These are phyloP conservation scores for Gnaphalium uliginosum DNA, from an alignment of 129 eudicot genomes.

Conservation along the genomic window DNA sequence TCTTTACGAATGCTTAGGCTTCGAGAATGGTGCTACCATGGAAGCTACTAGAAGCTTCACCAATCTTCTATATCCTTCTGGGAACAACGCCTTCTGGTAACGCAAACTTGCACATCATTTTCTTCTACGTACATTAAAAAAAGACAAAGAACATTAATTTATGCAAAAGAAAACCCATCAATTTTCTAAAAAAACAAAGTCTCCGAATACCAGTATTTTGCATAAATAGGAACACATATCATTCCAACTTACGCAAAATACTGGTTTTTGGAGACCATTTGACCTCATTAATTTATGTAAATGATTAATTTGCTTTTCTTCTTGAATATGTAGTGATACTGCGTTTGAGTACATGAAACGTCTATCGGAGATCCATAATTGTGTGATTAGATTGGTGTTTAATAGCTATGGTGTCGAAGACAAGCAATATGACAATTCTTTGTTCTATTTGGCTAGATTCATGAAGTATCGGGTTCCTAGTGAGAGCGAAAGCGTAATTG, in stretches of 20 bases:
- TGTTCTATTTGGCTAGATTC: conserved; percentile 29
- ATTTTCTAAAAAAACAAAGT: no score
- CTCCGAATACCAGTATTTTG: no score
- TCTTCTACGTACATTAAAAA: no score
- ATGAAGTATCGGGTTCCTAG: conserved; percentile 30
- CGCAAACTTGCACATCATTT: neutral
- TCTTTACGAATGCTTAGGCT: conserved; percentile 61
- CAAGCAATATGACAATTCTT: conserved; percentile 1
- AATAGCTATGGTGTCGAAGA: conserved; percentile 33
- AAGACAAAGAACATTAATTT: no score
- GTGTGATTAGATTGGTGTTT: conserved; percentile 35
- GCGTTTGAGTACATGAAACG: conserved; percentile 30
- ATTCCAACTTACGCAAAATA: no score
- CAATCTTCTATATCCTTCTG: conserved; percentile 60
- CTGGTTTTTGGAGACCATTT: no score
- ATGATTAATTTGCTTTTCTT: no score
- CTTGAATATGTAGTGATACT: conserved; percentile 23
- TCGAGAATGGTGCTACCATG: conserved; percentile 39
- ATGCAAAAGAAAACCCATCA: no score
- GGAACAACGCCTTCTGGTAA: conserved; percentile 53
- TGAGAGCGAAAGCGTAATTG: conserved; percentile 6
- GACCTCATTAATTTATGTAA: no score
- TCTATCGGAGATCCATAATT: conserved; percentile 26
- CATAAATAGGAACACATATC: no score
- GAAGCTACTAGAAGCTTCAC: conserved; percentile 48